Base-by-base conservation (phyloP, 371 early-diverging fungal genomes). In the Gilbertella persicaria region DNA sequence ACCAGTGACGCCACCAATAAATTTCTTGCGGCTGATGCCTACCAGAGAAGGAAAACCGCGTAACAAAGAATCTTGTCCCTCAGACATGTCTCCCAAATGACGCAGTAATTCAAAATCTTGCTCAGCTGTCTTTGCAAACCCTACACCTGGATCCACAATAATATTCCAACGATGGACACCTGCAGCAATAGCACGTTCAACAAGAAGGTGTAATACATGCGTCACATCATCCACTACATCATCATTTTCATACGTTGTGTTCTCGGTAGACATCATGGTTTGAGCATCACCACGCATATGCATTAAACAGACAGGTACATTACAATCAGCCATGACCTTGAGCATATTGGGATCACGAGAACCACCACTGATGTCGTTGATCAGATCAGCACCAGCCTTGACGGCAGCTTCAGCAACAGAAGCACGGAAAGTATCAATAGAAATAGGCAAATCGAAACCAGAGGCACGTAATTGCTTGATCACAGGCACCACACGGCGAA, bases 301-400 rank as follows among this genome's bases (percentile, higher is more conserved):
- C 97, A 97, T 97, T 60, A 97, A 64, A 48, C 93, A 89, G 2
- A 91, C 84, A n/a, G 99, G 99, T 4, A 90, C 89, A 43, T 87
- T 79, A 58, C 71, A 62, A 51, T 87, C 75, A 4, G 94, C 93
- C 78, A 93, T 88, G 14, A 85, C 80, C 4, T 70, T 58, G 28
- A 90, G 71, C 95, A 97, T 96, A 1, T 71, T 66, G 0, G 89
- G 80, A 55, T 98, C 99, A 16, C 81, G 75, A 25, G 62, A 41
- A n/a, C 95, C 98, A 19, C 96, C 98, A 2, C 91, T 87, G 20
- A 98, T 91, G 66, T 98, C 98, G 64, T 98, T 98, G 71, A 98
- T 86, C 40, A 98, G 68, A 30, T 89, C 84, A 0, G 93, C 94
- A 12, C 97, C 95, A 5, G 91, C 90, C 28, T 81, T 78, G 5